Percentiles rank a stretch among this genome's conserved stretches.
phyloP scores from a whole-genome alignment of 345 rosid species.

The Physaria fendleri region DNA sequence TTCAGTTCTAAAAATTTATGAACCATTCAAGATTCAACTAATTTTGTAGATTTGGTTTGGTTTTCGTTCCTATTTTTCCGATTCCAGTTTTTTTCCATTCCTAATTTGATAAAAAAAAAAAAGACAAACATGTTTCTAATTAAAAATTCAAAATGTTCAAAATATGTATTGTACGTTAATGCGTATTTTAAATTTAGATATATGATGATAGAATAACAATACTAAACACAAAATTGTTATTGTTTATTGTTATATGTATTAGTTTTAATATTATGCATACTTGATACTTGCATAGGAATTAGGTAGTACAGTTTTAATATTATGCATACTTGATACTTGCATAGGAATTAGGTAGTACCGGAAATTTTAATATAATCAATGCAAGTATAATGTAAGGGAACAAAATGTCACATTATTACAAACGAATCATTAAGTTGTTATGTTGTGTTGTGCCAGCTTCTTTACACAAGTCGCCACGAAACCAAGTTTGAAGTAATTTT shows the following conservation, averaged over 20 bases:
- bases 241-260: not conserved
- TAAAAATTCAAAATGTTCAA: not conserved
- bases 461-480: conserved; percentile 15
- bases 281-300: no score
- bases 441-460: conserved; percentile 14
- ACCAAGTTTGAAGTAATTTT: not conserved
- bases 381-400: not conserved
- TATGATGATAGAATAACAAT: not conserved
- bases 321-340: no score
- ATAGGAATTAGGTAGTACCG: not conserved
- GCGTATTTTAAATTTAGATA: not conserved
- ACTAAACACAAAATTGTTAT: not conserved
- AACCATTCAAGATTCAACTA: no score
- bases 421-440: conserved; percentile 17
- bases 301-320: not conserved
- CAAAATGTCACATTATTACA: conserved; percentile 2
- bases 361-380: not conserved
- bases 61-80: no score
- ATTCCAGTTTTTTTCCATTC: no score
- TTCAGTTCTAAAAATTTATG: no score
- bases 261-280: not conserved
- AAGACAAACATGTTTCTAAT: no score
- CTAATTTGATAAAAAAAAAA: no score
- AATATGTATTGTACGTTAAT: no score
- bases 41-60: no score